Conservation (phyloP, 2,329 filamentous ascomycete species). For the Pseudogymnoascus sp. region DNA sequence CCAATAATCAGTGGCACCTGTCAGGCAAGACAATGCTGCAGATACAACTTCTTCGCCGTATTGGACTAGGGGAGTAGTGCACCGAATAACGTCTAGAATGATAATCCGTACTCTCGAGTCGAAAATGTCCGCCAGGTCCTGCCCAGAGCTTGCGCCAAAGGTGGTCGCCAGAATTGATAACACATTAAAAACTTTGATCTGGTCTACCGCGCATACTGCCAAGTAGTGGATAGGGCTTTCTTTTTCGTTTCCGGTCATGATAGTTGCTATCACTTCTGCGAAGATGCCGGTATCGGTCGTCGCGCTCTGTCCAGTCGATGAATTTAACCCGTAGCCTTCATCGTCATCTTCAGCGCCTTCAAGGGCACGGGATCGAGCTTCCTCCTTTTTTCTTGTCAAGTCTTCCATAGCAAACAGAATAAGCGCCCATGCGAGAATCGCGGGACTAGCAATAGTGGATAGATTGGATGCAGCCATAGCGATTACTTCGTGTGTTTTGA, state of each 20-base stretch:
- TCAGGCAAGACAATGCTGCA: slow-evolving; percentile 25
- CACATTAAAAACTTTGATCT: slow-evolving; percentile 39
- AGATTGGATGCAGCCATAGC: slow-evolving; percentile 48
- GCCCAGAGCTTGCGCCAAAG: slow-evolving; percentile 33
- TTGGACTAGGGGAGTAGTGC: slow-evolving; percentile 24
- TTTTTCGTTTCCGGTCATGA: slow-evolving; percentile 29
- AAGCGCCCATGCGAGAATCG: slow-evolving; percentile 74
- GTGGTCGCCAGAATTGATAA: slow-evolving; percentile 36
- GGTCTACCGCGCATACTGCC: slow-evolving; percentile 38
- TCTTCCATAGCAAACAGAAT: slow-evolving; percentile 63
- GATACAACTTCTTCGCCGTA: slow-evolving; percentile 29
- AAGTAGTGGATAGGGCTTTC: slow-evolving; percentile 38
- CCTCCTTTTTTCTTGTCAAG: slow-evolving; percentile 53
- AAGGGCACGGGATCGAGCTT: slow-evolving; percentile 30
- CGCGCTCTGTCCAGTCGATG: slow-evolving; percentile 5
- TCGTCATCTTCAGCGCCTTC: slow-evolving; percentile 3
- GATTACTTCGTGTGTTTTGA: slow-evolving; percentile 65
- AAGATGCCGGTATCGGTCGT: slow-evolving; percentile 25
- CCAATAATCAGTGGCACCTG: slow-evolving; percentile 27
- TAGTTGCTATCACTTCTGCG: slow-evolving; percentile 39
- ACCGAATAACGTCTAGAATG: slow-evolving; percentile 29
- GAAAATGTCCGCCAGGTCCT: slow-evolving; percentile 23
- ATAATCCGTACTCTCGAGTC: slow-evolving; percentile 27
- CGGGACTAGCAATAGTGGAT: slow-evolving; percentile 58
- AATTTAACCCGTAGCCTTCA: slow-evolving; percentile 14